A percentile compares a stretch with the other conserved stretches of the same genome.
Evolutionary conservation across 2,329 filamentous ascomycete genomes (phyloP).

Genomic region (Sarocladium kiliense): DNA sequence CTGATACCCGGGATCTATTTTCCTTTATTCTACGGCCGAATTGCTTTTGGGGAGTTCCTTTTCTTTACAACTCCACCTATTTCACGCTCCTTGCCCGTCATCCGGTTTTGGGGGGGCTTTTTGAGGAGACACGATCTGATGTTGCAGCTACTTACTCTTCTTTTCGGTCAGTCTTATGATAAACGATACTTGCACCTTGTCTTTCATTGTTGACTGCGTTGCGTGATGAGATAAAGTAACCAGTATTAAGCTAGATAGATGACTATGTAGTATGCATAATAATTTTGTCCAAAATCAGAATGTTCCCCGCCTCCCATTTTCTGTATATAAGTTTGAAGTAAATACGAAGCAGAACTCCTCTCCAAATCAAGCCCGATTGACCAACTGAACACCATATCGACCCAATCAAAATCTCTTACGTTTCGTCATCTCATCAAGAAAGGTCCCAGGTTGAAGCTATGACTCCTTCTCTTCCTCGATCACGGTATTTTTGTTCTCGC

Average conservation of each 20-base stretch:
- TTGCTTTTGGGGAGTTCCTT: background rate
- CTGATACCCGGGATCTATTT: slow-evolving; percentile 3
- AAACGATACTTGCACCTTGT: background rate
- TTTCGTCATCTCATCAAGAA: background rate
- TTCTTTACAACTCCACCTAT: slow-evolving; percentile 9
- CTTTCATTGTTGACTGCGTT: background rate
- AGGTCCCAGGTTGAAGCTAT: background rate
- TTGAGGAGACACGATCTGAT: background rate
- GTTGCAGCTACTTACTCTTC: too few relatives aligned
- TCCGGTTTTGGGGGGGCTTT: too few relatives aligned
- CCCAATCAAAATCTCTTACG: background rate
- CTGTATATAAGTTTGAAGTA: background rate
- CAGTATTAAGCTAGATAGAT: too few relatives aligned
- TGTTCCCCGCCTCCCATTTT: background rate
- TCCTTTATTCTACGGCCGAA: background rate
- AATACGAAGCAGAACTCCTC: background rate
- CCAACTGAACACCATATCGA: background rate
- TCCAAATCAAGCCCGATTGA: background rate
- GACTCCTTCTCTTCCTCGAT: background rate
- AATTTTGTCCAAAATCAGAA: background rate
- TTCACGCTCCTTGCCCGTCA: too few relatives aligned
- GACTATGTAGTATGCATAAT: too few relatives aligned
- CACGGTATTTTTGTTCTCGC: background rate
- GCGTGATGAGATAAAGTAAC: background rate
- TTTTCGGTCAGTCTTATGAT: too few relatives aligned